Conservation (phyloP, 2,329 filamentous ascomycete genomes). For the Claviceps maximensis region DNA sequence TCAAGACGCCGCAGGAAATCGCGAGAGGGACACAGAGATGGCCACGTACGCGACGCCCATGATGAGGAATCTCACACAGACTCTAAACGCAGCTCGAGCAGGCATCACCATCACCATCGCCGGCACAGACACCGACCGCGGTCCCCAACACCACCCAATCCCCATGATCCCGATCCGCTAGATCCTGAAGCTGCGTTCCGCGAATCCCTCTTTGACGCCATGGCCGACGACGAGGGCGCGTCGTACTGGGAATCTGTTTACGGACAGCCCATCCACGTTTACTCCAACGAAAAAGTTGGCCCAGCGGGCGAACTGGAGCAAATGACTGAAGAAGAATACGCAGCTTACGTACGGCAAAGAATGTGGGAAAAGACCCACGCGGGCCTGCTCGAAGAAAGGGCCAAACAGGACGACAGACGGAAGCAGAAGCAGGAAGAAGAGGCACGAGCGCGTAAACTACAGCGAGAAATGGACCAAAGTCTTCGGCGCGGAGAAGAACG, state of each 20-base stretch:
- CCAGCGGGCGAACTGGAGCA: conserved; percentile 51
- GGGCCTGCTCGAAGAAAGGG: conserved; percentile 65
- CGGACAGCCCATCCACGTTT: conserved; percentile 82
- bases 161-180: conserved; percentile 33
- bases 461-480: conserved; percentile 55
- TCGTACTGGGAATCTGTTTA: conserved; percentile 95
- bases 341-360: conserved; percentile 64
- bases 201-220: conserved; percentile 89
- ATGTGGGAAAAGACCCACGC: conserved; percentile 97
- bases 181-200: conserved; percentile 70
- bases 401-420: conserved; percentile 41
- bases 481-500: conserved; percentile 54
- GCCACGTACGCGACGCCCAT: conserved; percentile 2
- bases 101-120: conserved; percentile 19
- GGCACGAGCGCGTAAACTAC: conserved; percentile 36
- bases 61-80: conserved; percentile 10
- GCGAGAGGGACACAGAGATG: not conserved
- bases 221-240: conserved; percentile 93
- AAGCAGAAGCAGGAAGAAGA: conserved; percentile 38
- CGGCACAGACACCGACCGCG: conserved; percentile 22
- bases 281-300: conserved; percentile 36
- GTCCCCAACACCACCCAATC: conserved; percentile 34
- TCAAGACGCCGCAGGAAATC: conserved; percentile 2
- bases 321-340: conserved; percentile 92
- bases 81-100: conserved; percentile 10